Percentiles rank a stretch among this genome's conserved stretches.
Conservation (phyloP, 2,329 filamentous ascomycete species). For the Neofusicoccum cordaticola region DNA sequence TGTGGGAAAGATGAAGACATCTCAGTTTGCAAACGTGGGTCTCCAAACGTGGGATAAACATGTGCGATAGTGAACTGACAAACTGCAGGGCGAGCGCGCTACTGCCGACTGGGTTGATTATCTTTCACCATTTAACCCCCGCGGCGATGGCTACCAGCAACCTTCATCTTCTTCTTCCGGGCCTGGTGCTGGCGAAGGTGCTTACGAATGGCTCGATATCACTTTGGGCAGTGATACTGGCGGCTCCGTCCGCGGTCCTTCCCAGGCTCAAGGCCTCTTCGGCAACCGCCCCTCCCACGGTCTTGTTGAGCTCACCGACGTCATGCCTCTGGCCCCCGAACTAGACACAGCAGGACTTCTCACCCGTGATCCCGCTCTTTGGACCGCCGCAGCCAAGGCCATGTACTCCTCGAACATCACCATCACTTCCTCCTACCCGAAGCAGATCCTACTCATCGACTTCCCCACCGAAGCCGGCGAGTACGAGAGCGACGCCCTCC, state of each 20-base stretch:
- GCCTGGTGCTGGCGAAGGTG: slow-evolving; percentile 43
- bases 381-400: slow-evolving; percentile 43
- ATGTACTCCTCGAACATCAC: slow-evolving; percentile 48
- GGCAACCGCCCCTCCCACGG: slow-evolving; percentile 51
- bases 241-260: slow-evolving; percentile 49
- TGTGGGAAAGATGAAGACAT: slow-evolving; percentile 47
- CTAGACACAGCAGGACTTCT: slow-evolving; percentile 50
- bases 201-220: slow-evolving; percentile 51
- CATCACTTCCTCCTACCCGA: slow-evolving; percentile 41
- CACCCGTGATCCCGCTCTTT: slow-evolving; percentile 44
- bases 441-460: slow-evolving; percentile 40
- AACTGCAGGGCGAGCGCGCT: slow-evolving; percentile 36
- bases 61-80: neutral
- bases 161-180: slow-evolving; percentile 49
- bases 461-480: slow-evolving; percentile 40
- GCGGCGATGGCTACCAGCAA: slow-evolving; percentile 46
- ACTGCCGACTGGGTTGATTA: slow-evolving; percentile 53
- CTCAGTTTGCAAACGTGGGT: slow-evolving; percentile 41
- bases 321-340: slow-evolving; percentile 48
- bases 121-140: slow-evolving; percentile 43
- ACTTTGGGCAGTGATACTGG: slow-evolving; percentile 51
- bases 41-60: neutral
- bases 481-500: slow-evolving; percentile 35
- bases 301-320: slow-evolving; percentile 46
- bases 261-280: slow-evolving; percentile 49